Evolutionary conservation across 306 rosid species (phyloP).

Genomic region (Sicyos baderoa): DNA sequence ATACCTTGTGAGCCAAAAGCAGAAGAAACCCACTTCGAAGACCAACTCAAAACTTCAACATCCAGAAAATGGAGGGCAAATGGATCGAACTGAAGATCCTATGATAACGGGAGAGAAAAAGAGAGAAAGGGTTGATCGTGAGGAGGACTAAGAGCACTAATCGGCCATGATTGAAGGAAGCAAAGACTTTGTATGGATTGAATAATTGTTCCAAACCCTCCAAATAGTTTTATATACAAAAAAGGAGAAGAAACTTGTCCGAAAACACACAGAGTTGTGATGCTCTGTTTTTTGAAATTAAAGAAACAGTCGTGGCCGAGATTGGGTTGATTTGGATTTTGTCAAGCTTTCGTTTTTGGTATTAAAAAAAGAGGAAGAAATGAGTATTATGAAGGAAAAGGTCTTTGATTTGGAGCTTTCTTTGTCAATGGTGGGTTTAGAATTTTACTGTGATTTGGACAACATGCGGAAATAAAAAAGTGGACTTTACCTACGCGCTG

Average conservation of each 20-base stretch:
- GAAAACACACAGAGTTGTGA: not conserved
- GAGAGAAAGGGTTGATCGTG: conserved; percentile 36
- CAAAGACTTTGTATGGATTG: not conserved
- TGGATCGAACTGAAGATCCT: not conserved
- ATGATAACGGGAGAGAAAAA: not conserved
- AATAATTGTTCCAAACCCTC: not conserved
- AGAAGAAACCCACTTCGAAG: not conserved
- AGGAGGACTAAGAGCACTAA: conserved; percentile 50
- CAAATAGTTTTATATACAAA: not conserved
- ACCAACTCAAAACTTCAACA: not conserved
- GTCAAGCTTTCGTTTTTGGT: not conserved
- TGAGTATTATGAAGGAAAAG: not conserved
- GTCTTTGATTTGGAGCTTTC: not conserved
- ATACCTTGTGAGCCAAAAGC: conserved; percentile 8
- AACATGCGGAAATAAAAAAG: not conserved
- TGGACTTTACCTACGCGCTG: not conserved
- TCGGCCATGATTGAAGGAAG: conserved; percentile 35
- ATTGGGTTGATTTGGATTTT: not conserved
- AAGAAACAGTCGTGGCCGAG: not conserved
- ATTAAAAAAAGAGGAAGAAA: not conserved
- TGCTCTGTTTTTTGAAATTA: not conserved
- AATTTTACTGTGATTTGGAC: not conserved
- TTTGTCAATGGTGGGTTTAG: not conserved
- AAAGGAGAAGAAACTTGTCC: not conserved
- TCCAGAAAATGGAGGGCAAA: not conserved